Conservation (phyloP, 164 flowering plant species). For the Chimonanthus praecox region DNA sequence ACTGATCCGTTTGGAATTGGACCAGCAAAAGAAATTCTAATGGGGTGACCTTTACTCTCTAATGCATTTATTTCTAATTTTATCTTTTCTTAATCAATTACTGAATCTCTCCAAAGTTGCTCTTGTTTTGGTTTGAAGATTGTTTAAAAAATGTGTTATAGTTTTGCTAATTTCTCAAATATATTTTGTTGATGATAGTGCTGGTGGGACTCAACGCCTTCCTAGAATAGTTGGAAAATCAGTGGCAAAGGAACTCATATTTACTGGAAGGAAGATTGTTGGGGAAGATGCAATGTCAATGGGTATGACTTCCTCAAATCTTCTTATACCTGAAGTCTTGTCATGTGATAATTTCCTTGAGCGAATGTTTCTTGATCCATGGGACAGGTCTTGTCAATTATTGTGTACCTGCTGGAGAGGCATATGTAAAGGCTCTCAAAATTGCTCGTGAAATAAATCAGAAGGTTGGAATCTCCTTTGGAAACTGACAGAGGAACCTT, state of each 20-base stretch:
- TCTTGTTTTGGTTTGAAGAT: not conserved
- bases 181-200: constrained; percentile 40
- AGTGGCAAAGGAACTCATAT: constrained; percentile 79
- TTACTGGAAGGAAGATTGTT: constrained; percentile 70
- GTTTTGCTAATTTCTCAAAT: not conserved
- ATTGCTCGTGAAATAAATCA: constrained; percentile 73
- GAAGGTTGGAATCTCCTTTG: constrained; percentile 43
- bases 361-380: constrained; percentile 1
- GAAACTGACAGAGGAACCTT: not conserved
- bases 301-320: constrained; percentile 34
- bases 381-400: constrained; percentile 73
- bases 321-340: constrained; percentile 2
- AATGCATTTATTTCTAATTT: too few relatives aligned
- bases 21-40: too few relatives aligned
- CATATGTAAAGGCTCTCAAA: constrained; percentile 78
- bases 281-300: constrained; percentile 61
- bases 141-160: not conserved
- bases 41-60: too few relatives aligned
- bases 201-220: constrained; percentile 92
- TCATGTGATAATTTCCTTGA: not conserved
- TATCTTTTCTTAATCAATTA: too few relatives aligned
- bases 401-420: constrained; percentile 76
- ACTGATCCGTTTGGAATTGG: too few relatives aligned
- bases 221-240: constrained; percentile 85
- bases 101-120: not conserved